Conservation (phyloP, 2,329 filamentous ascomycete genomes). For the Verticillium tricorpus region DNA sequence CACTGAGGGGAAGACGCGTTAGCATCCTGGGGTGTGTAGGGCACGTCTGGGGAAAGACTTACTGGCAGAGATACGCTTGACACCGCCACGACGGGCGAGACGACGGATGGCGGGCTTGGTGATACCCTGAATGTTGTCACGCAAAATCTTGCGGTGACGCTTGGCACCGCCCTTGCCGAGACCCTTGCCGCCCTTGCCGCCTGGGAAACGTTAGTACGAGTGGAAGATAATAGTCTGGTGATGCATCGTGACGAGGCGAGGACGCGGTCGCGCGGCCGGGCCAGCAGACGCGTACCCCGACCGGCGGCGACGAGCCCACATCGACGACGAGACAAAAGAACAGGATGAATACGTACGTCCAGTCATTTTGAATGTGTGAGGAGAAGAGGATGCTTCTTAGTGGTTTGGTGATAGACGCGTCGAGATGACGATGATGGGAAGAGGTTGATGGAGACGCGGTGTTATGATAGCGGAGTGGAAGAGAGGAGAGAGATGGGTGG, state of each 20-base stretch:
- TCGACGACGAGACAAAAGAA: constrained; percentile 11
- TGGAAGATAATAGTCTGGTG: background rate
- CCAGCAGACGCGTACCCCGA: background rate
- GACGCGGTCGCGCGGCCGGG: background rate
- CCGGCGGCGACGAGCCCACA: constrained; percentile 14
- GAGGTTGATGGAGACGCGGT: constrained; percentile 11
- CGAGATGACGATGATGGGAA: constrained; percentile 15
- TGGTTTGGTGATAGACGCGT: constrained; percentile 9
- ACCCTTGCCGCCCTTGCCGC: constrained; percentile 94
- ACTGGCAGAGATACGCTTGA: constrained; percentile 99
- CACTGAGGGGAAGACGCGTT: constrained; percentile 36
- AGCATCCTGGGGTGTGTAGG: background rate
- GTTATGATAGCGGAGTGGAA: constrained; percentile 14
- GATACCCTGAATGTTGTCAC: constrained; percentile 99
- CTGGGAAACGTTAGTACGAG: constrained; percentile 35
- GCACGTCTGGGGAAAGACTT: constrained; percentile 31
- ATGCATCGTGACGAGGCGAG: background rate
- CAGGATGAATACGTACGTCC: constrained; percentile 56
- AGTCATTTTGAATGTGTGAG: constrained; percentile 57
- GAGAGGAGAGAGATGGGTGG: constrained; percentile 12
- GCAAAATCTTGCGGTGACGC: constrained; percentile 98
- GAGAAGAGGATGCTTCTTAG: constrained; percentile 8
- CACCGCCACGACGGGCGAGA: constrained; percentile 98
- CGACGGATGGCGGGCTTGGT: constrained; percentile 97
- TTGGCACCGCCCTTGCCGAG: constrained; percentile 98